phyloP scores from a whole-genome alignment of 257 asterid species.

The Haberlea rhodopensis region DNA sequence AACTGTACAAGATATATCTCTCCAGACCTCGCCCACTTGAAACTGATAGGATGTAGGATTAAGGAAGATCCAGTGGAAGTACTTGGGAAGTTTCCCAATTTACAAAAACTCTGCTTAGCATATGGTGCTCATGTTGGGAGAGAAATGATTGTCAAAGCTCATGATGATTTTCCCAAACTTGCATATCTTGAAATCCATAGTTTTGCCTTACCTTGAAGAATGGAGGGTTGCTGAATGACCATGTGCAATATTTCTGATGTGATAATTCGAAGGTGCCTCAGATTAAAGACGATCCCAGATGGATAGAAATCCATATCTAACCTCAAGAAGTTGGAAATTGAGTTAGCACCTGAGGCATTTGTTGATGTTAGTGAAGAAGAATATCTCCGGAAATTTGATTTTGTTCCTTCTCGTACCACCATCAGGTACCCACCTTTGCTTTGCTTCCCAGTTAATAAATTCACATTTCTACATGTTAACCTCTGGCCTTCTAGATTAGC shows the following conservation, averaged over 20 bases:
- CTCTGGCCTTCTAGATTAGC: no score
- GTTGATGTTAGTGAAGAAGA: not conserved
- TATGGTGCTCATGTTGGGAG: not conserved
- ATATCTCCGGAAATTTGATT: not conserved
- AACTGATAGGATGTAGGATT: not conserved
- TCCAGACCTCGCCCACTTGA: not conserved
- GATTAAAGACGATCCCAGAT: conserved; percentile 14
- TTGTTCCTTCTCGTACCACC: not conserved
- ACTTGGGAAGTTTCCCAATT: conserved; percentile 22
- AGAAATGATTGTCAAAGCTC: conserved; percentile 19
- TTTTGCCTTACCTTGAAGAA: not conserved
- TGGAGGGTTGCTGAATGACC: conserved; percentile 26
- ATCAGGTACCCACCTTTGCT: no score
- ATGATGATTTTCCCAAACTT: conserved; percentile 18
- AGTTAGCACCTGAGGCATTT: conserved; percentile 6
- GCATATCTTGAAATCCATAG: not conserved
- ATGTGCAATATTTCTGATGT: conserved; percentile 21
- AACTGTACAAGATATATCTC: not conserved
- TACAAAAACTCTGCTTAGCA: not conserved
- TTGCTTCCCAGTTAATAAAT: no score
- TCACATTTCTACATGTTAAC: no score
- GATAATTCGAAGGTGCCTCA: not conserved
- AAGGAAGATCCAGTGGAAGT: conserved; percentile 8
- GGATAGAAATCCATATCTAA: conserved; percentile 2
- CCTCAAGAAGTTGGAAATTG: conserved; percentile 5